Evolutionary conservation across 2,329 filamentous ascomycete species (phyloP).

Genomic region (Thyridium curvatum): DNA sequence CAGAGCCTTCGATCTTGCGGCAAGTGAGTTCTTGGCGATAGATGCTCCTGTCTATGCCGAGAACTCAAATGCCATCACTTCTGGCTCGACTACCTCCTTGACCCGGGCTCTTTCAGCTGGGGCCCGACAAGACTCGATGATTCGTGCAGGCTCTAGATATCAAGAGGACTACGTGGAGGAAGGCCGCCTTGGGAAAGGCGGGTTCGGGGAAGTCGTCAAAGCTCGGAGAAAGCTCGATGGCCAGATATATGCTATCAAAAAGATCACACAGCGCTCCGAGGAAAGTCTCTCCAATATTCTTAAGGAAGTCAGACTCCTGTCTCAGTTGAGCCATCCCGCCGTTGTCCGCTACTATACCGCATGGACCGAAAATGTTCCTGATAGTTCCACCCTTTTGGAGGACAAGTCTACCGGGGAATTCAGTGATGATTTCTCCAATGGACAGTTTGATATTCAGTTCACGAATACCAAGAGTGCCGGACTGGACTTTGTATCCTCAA

Average conservation of each 20-base stretch:
- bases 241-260: slow-evolving; percentile 93
- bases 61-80: slow-evolving; percentile 30
- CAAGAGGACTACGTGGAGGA: slow-evolving; percentile 86
- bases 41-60: slow-evolving; percentile 53
- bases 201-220: slow-evolving; percentile 94
- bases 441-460: slow-evolving; percentile 46
- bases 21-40: slow-evolving; percentile 60
- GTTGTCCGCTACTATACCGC: slow-evolving; percentile 90
- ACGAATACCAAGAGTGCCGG: slow-evolving; percentile 65
- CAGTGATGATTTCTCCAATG: slow-evolving; percentile 15
- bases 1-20: slow-evolving; percentile 68
- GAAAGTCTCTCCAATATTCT: slow-evolving; percentile 75
- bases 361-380: slow-evolving; percentile 74
- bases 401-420: slow-evolving; percentile 14
- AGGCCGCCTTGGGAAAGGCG: slow-evolving; percentile 82
- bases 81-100: slow-evolving; percentile 35
- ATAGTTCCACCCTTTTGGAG: slow-evolving; percentile 27
- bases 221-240: slow-evolving; percentile 91
- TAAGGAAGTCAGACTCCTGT: slow-evolving; percentile 81
- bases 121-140: slow-evolving; percentile 57
- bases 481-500: slow-evolving; percentile 89
- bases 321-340: slow-evolving; percentile 83
- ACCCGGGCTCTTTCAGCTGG: slow-evolving; percentile 24
- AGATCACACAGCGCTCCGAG: slow-evolving; percentile 78
- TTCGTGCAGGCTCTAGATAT: slow-evolving; percentile 65